These are phyloP conservation scores for Phytophthora kernoviae DNA, from an alignment of 352 stramenopile genomes.

Conservation along the genomic window DNA sequence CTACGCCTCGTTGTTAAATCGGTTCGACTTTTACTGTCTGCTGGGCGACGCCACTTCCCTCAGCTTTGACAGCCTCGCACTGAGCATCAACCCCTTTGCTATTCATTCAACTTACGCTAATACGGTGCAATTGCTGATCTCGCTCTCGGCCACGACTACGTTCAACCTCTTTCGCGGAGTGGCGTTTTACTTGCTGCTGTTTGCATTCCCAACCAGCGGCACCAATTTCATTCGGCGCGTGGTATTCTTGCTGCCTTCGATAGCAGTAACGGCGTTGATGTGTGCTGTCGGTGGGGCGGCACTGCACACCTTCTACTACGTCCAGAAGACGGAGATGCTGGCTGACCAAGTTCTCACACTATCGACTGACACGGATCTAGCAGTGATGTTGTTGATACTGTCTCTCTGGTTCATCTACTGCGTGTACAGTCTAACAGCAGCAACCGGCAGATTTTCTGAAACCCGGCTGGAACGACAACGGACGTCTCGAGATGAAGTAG, in stretches of 20 bases:
- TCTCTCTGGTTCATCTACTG: conserved; percentile 53
- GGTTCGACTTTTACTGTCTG: conserved; percentile 64
- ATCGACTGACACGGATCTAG: conserved; percentile 45
- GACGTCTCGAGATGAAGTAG: conserved; percentile 44
- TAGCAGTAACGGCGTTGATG: conserved; percentile 47
- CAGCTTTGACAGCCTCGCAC: conserved; percentile 43
- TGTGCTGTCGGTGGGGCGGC: conserved; percentile 40
- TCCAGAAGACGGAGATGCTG: conserved; percentile 51
- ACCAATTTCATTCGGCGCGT: conserved; percentile 51
- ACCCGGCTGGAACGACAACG: conserved; percentile 36
- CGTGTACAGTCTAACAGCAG: conserved; percentile 40
- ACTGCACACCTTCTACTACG: conserved; percentile 65
- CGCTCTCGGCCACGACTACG: conserved; percentile 53
- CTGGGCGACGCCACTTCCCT: conserved; percentile 18
- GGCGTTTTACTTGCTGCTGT: conserved; percentile 57
- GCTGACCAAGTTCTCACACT: conserved; percentile 21
- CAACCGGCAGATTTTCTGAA: conserved; percentile 45
- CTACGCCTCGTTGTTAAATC: conserved; percentile 67
- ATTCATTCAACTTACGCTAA: conserved; percentile 44
- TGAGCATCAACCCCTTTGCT: conserved; percentile 47
- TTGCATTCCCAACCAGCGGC: conserved; percentile 54
- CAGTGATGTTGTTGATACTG: conserved; percentile 40
- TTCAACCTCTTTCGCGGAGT: conserved; percentile 66
- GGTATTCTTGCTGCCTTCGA: conserved; percentile 40
- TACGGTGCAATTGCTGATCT: conserved; percentile 42